Evolutionary conservation across 2,329 filamentous ascomycete genomes (phyloP), one percentile per base, ranked within the genome.

Genomic region (Phialophora chinensis): DNA sequence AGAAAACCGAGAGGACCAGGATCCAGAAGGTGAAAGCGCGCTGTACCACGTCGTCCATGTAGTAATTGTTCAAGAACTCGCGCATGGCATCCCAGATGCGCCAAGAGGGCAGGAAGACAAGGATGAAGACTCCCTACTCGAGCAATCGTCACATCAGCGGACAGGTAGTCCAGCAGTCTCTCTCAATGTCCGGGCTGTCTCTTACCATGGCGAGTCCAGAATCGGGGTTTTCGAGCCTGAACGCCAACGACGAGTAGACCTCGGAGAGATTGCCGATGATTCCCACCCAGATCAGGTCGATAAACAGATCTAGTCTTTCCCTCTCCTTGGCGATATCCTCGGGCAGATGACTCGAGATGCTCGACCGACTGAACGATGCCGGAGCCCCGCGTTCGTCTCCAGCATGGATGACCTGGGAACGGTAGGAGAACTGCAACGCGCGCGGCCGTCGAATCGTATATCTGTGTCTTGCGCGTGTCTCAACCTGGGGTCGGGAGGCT

Each of bases 31-130:
- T 82, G 42, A 82, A 72, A 27, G 82, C 71, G 6, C 82, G 80
- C 69, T 84, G 82, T 1, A 78, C 67, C 25, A 84, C 71, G 67
- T 84, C 82, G 66, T 84, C 82, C 62, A 82, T 83, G 72, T 84
- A 84, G 74, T 82, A 84, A 10, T 81, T 82, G 73, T 84, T 84
- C 82, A 84, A 83, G 64, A 84, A 75, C 73, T 84, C 82, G 65
- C 82, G 80, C 23, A 84, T 76, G 66, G 84, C 82, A 44, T 77
- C 78, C 82, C 82, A 84, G 59, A 84, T 80, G 66, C 84, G 80
- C 82, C 82, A 84, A 63, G 81, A 80, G 8, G 81, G 81, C 12
- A 80, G 75, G 49, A 83, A 80, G 42, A 82, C 81, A 53, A 84
- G 77, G 44, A 83, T 77, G 70, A 83, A 83, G 72, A 83, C 83